These are phyloP conservation scores for Exserohilum rostratum DNA, from an alignment of 2,329 filamentous ascomycete genomes.

Conservation along the genomic window DNA sequence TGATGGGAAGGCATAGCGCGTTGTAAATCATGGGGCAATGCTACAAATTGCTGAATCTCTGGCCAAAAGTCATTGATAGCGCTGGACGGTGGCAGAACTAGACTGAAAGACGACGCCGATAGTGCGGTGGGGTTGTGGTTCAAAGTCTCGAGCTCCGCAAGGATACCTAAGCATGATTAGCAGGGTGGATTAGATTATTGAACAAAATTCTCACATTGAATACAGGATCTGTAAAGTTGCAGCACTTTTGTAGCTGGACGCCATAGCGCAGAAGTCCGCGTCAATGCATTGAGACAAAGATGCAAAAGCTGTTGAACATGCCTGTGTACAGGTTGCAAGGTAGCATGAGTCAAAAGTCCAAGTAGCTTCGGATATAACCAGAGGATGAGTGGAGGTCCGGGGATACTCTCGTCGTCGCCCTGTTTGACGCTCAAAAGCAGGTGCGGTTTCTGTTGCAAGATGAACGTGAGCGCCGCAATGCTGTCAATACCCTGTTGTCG, in stretches of 20 bases:
- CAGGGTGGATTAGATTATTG: neutral
- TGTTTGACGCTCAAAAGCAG: constrained; percentile 59
- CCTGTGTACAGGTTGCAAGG: constrained; percentile 50
- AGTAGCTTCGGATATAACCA: constrained; percentile 62
- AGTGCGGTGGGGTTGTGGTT: constrained; percentile 23
- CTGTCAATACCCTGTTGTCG: constrained; percentile 71
- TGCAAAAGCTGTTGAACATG: constrained; percentile 46
- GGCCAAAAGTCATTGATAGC: constrained; percentile 48
- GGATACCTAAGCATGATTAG: constrained; percentile 50
- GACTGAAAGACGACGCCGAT: constrained; percentile 24
- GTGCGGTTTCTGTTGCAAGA: constrained; percentile 74
- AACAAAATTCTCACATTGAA: constrained; percentile 46
- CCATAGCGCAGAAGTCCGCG: constrained; percentile 45
- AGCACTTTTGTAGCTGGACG: constrained; percentile 41
- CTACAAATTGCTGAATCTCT: constrained; percentile 49
- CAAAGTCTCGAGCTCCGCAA: constrained; percentile 50
- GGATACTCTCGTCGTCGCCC: constrained; percentile 38
- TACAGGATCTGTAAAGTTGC: constrained; percentile 49
- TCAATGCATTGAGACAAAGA: constrained; percentile 45
- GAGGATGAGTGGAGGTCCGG: constrained; percentile 56
- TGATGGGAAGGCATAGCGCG: constrained; percentile 30
- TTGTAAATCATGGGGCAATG: constrained; percentile 51
- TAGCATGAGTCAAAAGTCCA: constrained; percentile 52
- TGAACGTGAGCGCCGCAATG: constrained; percentile 76
- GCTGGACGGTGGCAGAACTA: constrained; percentile 49